Evolutionary conservation across 768 basidiomycete species (phyloP), one percentile per base, ranked within the genome.

Genomic region (Kwoniella shandongensis): DNA sequence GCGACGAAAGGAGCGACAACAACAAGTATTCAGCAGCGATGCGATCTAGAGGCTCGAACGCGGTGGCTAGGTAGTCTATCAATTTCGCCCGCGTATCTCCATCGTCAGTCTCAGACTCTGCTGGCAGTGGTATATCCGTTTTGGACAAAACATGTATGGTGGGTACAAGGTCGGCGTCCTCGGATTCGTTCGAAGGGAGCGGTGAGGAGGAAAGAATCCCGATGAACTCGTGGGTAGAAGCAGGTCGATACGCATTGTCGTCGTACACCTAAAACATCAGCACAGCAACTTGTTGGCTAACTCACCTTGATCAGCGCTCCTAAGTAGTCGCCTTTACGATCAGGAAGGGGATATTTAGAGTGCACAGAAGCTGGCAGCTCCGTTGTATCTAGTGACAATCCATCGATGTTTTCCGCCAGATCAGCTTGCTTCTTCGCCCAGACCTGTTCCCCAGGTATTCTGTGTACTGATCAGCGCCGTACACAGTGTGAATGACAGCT

Each of bases 241-340:
- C 71, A n/a, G 75, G 71, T 51, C 62, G 66, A 46, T 63, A 71
- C 7, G 65, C 52, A 1, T 54, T 54, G 40, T 70, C 54, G 57
- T 71, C 75, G 60, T 76, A 76, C 1, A 76, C 66, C 71, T 74
- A 15, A 11, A 27, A 4, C 10, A 18, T 44, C 26, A 54, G 52
- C 30, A 11, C 25, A 4, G 11, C 30, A 44, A 32, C 12, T 11
- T 3, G 4, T 12, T 40, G 11, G 4, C 23, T 10, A 12, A 45
- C 45, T 52, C 40, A 69, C 73, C 64, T 76, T 76, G 56, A 76
- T 51, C n/a, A 76, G 42, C n/a, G 72, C 72, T 1, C 75, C 75
- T 8, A 62, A 29, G 45, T 75, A 76, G 18, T 62, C 56, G 1
- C 54, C 60, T 10, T 53, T 36, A 0, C 27, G 18, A 0, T 46